Evolutionary conservation across 2,329 filamentous ascomycete genomes (phyloP), one percentile per base, ranked within the genome.

Genomic region (Achaetomium macrosporum): DNA sequence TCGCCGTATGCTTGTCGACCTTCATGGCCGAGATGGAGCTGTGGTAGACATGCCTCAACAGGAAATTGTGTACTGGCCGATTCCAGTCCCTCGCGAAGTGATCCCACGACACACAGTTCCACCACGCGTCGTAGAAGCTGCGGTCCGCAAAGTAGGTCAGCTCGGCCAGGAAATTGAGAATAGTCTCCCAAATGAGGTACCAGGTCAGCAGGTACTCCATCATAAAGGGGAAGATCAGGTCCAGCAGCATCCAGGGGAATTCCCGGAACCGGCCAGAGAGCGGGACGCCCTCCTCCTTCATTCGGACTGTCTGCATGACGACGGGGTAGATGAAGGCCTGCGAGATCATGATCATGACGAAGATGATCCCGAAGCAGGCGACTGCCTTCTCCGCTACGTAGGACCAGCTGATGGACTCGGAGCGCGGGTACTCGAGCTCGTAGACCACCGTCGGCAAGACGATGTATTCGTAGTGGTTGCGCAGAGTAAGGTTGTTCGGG

Each of bases 81-180:
- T 91, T 91, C 88, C 88, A 91, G 65, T 90, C 85, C 37, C 87
- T 76, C 4, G 87, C 87, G 62, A 88, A 92, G 64, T 90, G 84
- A 62, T 90, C 86, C 80, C 84, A 89, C 0, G 78, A 81, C 3
- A 79, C 76, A 56, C 73, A 76, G 59, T 84, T 84, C 81, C 81
- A 83, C 81, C 81, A 84, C 45, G 77, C 76, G 37, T 77, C 75
- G 61, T 84, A 84, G 68, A 90, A 90, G 56, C 82, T 84, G 43
- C 87, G 80, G 65, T 91, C 88, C 5, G 87, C 87, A 65, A 91
- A 92, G 57, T 76, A 75, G 0, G 87, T 90, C 51, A 91, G 66
- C 68, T 92, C 88, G 4, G 87, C 88, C 19, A 91, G 73, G 13
- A 88, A 79, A 66, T 91, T 91, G 55, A 90, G 73, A 35, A 85